Conservation (phyloP, 371 early-diverging fungal species). For the Nematocida sp. region DNA sequence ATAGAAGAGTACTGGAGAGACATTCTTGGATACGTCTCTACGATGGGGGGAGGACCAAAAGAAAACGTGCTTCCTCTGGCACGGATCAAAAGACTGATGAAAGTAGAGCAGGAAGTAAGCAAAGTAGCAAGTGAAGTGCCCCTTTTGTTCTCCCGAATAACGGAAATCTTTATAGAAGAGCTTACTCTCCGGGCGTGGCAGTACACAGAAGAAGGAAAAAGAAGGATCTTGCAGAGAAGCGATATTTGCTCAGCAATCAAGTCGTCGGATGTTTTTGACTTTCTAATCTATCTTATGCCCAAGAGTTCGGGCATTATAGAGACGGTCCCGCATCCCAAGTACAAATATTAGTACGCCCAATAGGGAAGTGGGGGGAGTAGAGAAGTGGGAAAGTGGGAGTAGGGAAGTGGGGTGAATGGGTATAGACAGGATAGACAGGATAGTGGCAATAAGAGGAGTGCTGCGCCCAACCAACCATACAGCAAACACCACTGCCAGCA, state of each 20-base stretch:
- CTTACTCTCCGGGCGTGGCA: constrained; percentile 91
- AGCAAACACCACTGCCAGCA: too few species aligned
- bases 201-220: constrained; percentile 91
- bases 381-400: too few species aligned
- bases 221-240: constrained; percentile 83
- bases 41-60: constrained; percentile 65
- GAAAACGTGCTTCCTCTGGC: constrained; percentile 85
- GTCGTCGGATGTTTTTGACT: constrained; percentile 91
- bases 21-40: constrained; percentile 18
- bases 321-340: constrained; percentile 18
- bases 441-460: too few species aligned
- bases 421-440: too few species aligned
- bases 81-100: constrained; percentile 98
- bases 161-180: constrained; percentile 88
- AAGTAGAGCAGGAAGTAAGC: constrained; percentile 91
- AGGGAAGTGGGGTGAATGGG: too few species aligned
- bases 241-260: constrained; percentile 86
- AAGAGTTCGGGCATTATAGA: constrained; percentile 61
- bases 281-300: constrained; percentile 93
- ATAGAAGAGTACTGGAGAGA: constrained; percentile 49
- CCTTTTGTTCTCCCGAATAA: constrained; percentile 83
- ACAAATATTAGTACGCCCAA: too few species aligned
- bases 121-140: constrained; percentile 71
- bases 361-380: too few species aligned
- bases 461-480: too few species aligned